Evolutionary conservation across 2,329 filamentous ascomycete species (phyloP).

Genomic region (Fusarium nurragi): DNA sequence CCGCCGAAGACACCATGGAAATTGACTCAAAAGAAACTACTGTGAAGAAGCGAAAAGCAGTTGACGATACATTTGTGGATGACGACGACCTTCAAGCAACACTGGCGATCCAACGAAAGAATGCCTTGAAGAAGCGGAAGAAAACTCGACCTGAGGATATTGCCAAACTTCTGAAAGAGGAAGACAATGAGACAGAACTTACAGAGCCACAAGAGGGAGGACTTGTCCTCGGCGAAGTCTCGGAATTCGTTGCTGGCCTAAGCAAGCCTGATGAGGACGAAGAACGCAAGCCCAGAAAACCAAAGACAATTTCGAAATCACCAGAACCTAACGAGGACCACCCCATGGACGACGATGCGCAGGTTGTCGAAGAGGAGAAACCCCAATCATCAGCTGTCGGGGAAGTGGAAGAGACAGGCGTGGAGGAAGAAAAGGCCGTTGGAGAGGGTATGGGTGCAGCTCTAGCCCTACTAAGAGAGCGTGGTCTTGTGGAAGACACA

Average conservation of each 20-base stretch:
- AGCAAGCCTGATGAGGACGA: constrained; percentile 71
- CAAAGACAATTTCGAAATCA: constrained; percentile 48
- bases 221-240: constrained; percentile 93
- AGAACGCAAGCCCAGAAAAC: constrained; percentile 62
- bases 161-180: constrained; percentile 78
- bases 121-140: constrained; percentile 91
- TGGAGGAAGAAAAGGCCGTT: constrained; percentile 86
- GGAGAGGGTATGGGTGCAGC: constrained; percentile 83
- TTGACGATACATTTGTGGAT: constrained; percentile 79
- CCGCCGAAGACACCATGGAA: constrained; percentile 71
- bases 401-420: constrained; percentile 68
- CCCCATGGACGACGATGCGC: constrained; percentile 53
- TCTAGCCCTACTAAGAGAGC: constrained; percentile 82
- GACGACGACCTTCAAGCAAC: constrained; percentile 93
- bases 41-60: constrained; percentile 68
- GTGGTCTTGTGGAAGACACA: constrained; percentile 77
- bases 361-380: constrained; percentile 54
- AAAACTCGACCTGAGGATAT: constrained; percentile 87
- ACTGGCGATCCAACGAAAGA: constrained; percentile 82
- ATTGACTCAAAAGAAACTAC: constrained; percentile 68
- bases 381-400: constrained; percentile 34
- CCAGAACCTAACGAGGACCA: constrained; percentile 54
- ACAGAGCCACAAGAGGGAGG: constrained; percentile 59
- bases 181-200: constrained; percentile 62
- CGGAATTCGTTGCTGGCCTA: constrained; percentile 90